These are phyloP conservation scores for Diaporthe ampelina DNA, from an alignment of 2,329 filamentous ascomycete species.

Conservation along the genomic window DNA sequence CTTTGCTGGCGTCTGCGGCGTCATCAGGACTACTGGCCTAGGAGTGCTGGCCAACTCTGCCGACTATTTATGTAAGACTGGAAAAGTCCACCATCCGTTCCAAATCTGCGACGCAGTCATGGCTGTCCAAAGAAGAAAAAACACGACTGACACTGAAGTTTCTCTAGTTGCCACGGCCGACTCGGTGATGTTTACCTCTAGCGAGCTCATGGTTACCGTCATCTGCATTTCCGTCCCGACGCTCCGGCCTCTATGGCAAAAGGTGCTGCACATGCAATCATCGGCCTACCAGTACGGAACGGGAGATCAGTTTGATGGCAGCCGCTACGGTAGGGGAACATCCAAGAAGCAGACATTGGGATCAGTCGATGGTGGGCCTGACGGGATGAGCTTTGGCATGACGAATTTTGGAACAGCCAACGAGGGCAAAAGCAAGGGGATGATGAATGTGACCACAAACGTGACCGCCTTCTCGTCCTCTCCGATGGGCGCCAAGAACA, in stretches of 20 bases:
- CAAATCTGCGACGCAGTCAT: neutral
- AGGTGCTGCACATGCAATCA: conserved; percentile 10
- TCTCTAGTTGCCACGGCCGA: conserved; percentile 11
- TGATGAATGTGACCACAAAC: conserved; percentile 12
- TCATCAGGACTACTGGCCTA: conserved; percentile 29
- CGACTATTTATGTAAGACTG: conserved; percentile 23
- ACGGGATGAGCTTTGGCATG: conserved; percentile 9
- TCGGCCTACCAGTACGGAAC: conserved; percentile 19
- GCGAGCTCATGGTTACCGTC: conserved; percentile 25
- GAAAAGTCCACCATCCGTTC: neutral
- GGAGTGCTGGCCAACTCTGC: conserved; percentile 12
- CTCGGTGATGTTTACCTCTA: conserved; percentile 29
- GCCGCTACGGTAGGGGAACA: conserved; percentile 18
- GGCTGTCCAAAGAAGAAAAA: neutral
- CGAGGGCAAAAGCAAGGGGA: neutral
- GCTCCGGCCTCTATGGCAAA: conserved; percentile 27
- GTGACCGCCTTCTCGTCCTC: conserved; percentile 11
- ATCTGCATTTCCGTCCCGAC: conserved; percentile 15
- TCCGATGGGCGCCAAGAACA: neutral
- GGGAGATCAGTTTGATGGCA: conserved; percentile 12
- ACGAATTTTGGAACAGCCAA: neutral
- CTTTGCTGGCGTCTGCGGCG: conserved; percentile 28
- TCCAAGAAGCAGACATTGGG: conserved; percentile 13
- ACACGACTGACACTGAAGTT: neutral
- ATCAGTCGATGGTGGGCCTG: conserved; percentile 5